Evolutionary conservation across 345 rosid species (phyloP), one percentile per base, ranked within the genome.

Genomic region (Microcos paniculata): DNA sequence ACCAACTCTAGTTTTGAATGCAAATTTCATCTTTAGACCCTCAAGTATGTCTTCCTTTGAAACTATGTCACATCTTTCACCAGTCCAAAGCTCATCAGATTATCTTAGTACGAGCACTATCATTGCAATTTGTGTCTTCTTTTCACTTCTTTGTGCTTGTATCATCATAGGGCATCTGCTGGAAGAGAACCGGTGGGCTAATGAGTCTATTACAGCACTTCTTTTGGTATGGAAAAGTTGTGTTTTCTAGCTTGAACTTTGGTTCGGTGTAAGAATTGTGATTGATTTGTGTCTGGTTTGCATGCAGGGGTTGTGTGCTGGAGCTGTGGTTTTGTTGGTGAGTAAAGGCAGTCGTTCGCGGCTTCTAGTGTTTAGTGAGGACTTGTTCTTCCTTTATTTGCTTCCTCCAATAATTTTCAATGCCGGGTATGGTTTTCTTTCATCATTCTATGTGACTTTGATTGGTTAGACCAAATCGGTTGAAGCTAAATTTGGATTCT

Each of bases 331-430:
- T 61, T 51, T 91, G 82, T 79, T 89, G 75, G 76, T 82, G 42
- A 77, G 70, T 51, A 75, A 83, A 80, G 88, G 85, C 19, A 1
- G 52, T 15, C 82, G 72, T 79, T 83, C 91, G 0, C 45, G 21
- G 23, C 53, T 91, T 49, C 57, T 88, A 76, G 63, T 70, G 62
- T 89, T 91, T 73, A 85, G 75, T 73, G 93, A 91, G 86, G 84
- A 89, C 75, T 83, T 91, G 81, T 89, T 91, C 90, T 91, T 91
- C 85, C 90, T 91, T 61, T 91, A 85, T 76, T 80, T 89, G 85
- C 90, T 89, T 51, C 96, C 93, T 11, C 93, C 92, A 3, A 89
- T 91, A 76, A 91, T 91, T 77, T 91, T 89, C 84, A 91, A 89
- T 79, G 93, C 93, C 7, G 93, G 93, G 96, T 91, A 84, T 76